phyloP scores from a whole-genome alignment of 2,329 filamentous ascomycete species.

The Sclerotinia sclerotiorum region DNA sequence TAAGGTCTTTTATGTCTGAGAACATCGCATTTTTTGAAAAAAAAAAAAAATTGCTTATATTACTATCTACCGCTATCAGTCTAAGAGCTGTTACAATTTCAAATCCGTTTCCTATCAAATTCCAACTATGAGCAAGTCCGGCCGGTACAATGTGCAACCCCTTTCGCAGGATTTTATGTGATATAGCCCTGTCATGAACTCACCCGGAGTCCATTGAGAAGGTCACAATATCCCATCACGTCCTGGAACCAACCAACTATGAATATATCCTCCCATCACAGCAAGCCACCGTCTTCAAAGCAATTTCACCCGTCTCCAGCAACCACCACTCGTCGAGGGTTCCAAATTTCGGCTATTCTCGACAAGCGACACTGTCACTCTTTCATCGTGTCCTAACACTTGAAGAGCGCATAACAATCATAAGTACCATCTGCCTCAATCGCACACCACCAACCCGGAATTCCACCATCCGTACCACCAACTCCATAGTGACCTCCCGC shows the following conservation, averaged over 20 bases:
- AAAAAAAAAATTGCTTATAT: neutral
- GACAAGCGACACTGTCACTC: neutral
- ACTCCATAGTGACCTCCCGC: constrained; percentile 21
- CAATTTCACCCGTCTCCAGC: neutral
- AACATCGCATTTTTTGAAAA: neutral
- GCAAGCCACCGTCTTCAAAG: neutral
- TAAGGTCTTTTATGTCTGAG: neutral
- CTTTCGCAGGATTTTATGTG: neutral
- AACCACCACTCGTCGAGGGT: neutral
- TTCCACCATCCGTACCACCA: constrained; percentile 21
- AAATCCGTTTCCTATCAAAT: neutral
- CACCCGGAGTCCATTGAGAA: neutral
- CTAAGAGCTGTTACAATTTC: neutral
- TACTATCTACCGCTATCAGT: neutral
- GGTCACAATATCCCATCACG: neutral
- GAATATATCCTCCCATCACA: neutral
- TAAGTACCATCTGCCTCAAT: constrained; percentile 20
- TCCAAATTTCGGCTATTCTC: neutral
- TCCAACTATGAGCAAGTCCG: neutral
- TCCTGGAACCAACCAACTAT: neutral
- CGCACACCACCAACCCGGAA: constrained; percentile 23
- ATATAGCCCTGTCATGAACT: neutral
- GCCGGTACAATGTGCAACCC: neutral
- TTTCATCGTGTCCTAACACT: constrained; percentile 11
- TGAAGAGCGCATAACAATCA: constrained; percentile 19